phyloP scores from a whole-genome alignment of 495 filamentous ascomycete genomes.

The Penicillium mononematosum region DNA sequence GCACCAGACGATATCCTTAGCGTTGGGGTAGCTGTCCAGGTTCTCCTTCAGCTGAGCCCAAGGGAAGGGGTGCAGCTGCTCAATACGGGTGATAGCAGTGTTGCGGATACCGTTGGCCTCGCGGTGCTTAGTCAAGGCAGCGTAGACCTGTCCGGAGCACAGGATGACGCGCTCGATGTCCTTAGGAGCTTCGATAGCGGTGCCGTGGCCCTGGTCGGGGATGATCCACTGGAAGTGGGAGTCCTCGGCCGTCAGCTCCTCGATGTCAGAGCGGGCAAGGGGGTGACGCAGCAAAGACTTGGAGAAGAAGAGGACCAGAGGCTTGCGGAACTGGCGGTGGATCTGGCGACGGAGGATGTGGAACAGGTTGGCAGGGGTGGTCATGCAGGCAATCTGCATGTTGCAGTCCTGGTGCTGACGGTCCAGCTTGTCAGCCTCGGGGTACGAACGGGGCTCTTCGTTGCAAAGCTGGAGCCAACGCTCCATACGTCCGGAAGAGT shows the following conservation, averaged over 20 bases:
- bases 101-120: slow-evolving; percentile 78
- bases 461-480: slow-evolving; percentile 97
- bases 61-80: slow-evolving; percentile 98
- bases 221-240: slow-evolving; percentile 97
- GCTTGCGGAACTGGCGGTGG: slow-evolving; percentile 98
- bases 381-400: slow-evolving; percentile 98
- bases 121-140: slow-evolving; percentile 86
- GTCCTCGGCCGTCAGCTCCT: slow-evolving; percentile 85
- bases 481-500: slow-evolving; percentile 97
- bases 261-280: slow-evolving; percentile 79
- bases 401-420: slow-evolving; percentile 99
- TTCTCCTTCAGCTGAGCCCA: slow-evolving; percentile 96
- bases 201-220: slow-evolving; percentile 76
- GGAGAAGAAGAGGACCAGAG: slow-evolving; percentile 95
- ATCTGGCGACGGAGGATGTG: slow-evolving; percentile 95
- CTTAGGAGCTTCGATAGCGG: slow-evolving; percentile 70
- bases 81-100: slow-evolving; percentile 89
- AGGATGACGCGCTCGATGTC: slow-evolving; percentile 92
- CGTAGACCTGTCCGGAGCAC: slow-evolving; percentile 93
- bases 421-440: slow-evolving; percentile 79
- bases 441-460: slow-evolving; percentile 94
- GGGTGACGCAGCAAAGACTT: slow-evolving; percentile 93
- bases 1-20: slow-evolving; percentile 91
- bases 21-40: slow-evolving; percentile 92
- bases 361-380: slow-evolving; percentile 88